Conservation (phyloP, 1,284 basidiomycete species). For the Agaricales sp. region DNA sequence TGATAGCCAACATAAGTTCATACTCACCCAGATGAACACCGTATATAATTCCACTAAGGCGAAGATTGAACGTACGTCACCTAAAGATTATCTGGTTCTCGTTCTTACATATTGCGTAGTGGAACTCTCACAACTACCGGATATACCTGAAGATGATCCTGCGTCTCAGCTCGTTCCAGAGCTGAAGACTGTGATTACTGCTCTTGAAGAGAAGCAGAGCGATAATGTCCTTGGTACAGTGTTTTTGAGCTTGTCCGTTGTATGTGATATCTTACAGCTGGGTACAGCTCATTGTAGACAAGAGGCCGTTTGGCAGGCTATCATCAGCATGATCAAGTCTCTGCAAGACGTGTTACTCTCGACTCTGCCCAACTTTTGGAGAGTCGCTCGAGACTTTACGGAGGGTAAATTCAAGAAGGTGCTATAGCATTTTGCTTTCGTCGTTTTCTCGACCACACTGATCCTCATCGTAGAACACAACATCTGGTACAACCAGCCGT, state of each 20-base stretch:
- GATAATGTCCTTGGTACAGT: constrained; percentile 56
- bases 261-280: constrained; percentile 7
- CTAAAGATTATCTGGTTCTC: background rate
- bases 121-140: background rate
- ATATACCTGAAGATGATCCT: background rate
- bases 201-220: constrained; percentile 52
- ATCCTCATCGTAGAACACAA: constrained; percentile 16
- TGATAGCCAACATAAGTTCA: constrained; percentile 85
- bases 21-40: constrained; percentile 70
- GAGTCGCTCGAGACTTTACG: constrained; percentile 82
- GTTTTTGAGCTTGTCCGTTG: background rate
- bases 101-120: background rate
- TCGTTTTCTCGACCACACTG: constrained; percentile 2
- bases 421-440: constrained; percentile 10
- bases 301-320: constrained; percentile 75
- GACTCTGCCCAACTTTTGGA: constrained; percentile 89
- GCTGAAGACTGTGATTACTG: constrained; percentile 43
- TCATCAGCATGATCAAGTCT: constrained; percentile 62
- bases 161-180: constrained; percentile 21
- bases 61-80: constrained; percentile 44
- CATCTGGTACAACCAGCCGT: constrained; percentile 27
- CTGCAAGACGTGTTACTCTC: constrained; percentile 60
- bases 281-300: constrained; percentile 46
- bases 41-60: constrained; percentile 48
- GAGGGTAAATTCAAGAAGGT: constrained; percentile 89